Conservation (phyloP, 371 early-diverging fungal genomes). For the Rhizopus stolonifer region DNA sequence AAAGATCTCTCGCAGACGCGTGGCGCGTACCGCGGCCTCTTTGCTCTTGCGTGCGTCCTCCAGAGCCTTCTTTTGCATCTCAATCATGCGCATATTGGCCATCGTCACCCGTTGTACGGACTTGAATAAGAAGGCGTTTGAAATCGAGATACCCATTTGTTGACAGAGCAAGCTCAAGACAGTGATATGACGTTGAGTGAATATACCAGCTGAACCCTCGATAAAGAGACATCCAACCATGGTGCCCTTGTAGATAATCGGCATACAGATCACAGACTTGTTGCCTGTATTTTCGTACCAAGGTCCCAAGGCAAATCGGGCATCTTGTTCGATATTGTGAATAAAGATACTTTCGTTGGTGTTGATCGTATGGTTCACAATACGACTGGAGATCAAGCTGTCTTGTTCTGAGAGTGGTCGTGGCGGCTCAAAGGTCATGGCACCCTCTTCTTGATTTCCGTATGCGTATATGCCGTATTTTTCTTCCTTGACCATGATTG, state of each 20-base stretch:
- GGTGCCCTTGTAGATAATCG: slow-evolving; percentile 51
- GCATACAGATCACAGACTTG: slow-evolving; percentile 58
- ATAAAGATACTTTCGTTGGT: slow-evolving; percentile 43
- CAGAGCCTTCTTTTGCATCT: slow-evolving; percentile 46
- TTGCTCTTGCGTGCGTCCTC: slow-evolving; percentile 45
- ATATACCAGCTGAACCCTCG: slow-evolving; percentile 56
- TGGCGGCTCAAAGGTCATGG: slow-evolving; percentile 46
- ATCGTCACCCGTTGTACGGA: slow-evolving; percentile 44
- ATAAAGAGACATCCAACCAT: slow-evolving; percentile 56
- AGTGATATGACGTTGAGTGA: slow-evolving; percentile 55
- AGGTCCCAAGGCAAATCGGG: slow-evolving; percentile 43
- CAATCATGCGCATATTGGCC: slow-evolving; percentile 45
- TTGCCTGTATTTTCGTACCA: slow-evolving; percentile 47
- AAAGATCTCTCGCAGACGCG: slow-evolving; percentile 50
- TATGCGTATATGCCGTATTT: slow-evolving; percentile 42
- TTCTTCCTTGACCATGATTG: slow-evolving; percentile 47
- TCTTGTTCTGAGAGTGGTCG: slow-evolving; percentile 31
- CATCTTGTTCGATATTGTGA: slow-evolving; percentile 37
- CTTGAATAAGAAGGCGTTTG: slow-evolving; percentile 56
- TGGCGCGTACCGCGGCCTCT: slow-evolving; percentile 48
- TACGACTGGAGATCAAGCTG: slow-evolving; percentile 35
- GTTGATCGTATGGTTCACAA: slow-evolving; percentile 43
- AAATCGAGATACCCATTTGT: slow-evolving; percentile 61
- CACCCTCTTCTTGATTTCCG: slow-evolving; percentile 38
- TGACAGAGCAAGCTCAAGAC: slow-evolving; percentile 58